A percentile compares a stretch with the other conserved stretches of the same genome.
These are phyloP conservation scores for Porogramme epimiltina DNA, from an alignment of 1,284 basidiomycete genomes.

Conservation along the genomic window DNA sequence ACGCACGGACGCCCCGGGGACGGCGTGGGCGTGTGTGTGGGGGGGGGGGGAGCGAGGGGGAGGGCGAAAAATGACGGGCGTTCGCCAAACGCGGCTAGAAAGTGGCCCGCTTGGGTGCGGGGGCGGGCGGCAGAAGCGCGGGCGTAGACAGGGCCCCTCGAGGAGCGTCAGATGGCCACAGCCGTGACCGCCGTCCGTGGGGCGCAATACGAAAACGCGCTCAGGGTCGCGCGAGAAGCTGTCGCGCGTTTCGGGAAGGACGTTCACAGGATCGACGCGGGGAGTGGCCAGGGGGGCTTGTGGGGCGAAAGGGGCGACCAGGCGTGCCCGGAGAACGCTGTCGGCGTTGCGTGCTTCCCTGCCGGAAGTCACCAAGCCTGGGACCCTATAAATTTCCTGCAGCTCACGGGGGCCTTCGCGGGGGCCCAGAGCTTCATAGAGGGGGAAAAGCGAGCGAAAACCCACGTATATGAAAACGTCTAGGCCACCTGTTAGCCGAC, in stretches of 20 bases:
- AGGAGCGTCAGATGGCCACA: conserved; percentile 14
- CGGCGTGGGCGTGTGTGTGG: conserved; percentile 2
- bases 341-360: too few relatives aligned
- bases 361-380: too few relatives aligned
- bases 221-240: not conserved
- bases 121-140: conserved; percentile 7
- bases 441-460: too few relatives aligned
- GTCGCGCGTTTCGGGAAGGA: not conserved
- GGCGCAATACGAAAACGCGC: not conserved
- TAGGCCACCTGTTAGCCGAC: too few relatives aligned
- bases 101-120: conserved; percentile 4
- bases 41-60: too few relatives aligned
- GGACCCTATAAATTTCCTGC: too few relatives aligned
- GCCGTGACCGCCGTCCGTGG: conserved; percentile 6
- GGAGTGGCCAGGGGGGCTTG: too few relatives aligned
- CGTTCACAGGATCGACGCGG: conserved; percentile 2
- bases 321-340: too few relatives aligned
- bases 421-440: too few relatives aligned
- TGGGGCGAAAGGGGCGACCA: too few relatives aligned
- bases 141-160: conserved; percentile 9
- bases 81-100: not conserved
- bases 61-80: not conserved
- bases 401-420: too few relatives aligned
- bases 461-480: too few relatives aligned
- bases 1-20: conserved; percentile 14